Base-by-base conservation (phyloP, 352 stramenopile genomes). In the Phytophthora pistaciae region DNA sequence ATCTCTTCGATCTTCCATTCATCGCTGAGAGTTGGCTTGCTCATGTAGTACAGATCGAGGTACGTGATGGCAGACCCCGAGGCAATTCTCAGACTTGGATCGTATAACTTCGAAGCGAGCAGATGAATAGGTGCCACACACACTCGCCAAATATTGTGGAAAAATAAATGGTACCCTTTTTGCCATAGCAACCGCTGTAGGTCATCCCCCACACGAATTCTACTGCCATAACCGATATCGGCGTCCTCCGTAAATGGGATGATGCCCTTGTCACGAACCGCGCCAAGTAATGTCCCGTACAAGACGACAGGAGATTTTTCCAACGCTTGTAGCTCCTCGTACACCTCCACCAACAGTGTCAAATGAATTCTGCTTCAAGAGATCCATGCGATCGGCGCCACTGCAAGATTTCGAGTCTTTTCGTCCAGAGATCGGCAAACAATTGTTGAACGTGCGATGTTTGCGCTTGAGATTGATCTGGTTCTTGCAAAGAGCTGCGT, bases 231-330 rank as follows among this genome's bases (percentile, higher is more conserved):
- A 2, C 62, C 80, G n/a, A 90, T 60, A 38, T 90, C 82, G 23
- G 67, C 73, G 65, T 90, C 82, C 38, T 87, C 79, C 3, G 82
- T 87, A 59, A 78, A 90, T 3, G 79, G 69, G 44, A 90, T 87
- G 13, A 78, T 66, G 31, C 77, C 80, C 5, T 60, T 54, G 23
- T 86, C 74, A 25, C 79, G 75, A 8, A 90, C 58, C 31, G 79
- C 82, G 27, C 79, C 79, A 1, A 89, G 67, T 23, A 89, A 55
- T n/a, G 82, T 77, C 23, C 82, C 79, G 31, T 72, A 88, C 13
- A 82, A 38, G n/a, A 90, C 29, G 16, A 70, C 52, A 25, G 79
- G 79, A 52, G 64, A 46, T 13, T 60, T 72, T 5, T 57, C 66
- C 18, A 76, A 36, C 0, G n/a, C 59, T 50, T 72, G 10, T 25